Conservation (phyloP, 441 rosid species). For the Kokia cookei region DNA sequence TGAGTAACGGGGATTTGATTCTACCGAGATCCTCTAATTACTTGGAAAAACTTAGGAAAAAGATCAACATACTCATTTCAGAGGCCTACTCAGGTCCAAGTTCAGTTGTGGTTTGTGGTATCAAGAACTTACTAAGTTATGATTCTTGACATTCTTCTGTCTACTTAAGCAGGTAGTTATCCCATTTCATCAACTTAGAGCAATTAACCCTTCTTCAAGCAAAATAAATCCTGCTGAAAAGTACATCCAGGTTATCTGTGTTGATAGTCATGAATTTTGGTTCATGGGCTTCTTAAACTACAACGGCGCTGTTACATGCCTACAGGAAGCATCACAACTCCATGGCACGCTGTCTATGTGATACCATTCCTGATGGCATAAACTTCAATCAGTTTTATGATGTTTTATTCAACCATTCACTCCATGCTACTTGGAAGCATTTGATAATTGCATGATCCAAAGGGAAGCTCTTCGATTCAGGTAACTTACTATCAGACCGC, state of each 20-base stretch:
- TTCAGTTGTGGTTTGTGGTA: not conserved
- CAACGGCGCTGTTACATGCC: conserved; percentile 44
- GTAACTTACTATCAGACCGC: conserved; percentile 6
- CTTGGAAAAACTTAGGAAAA: not conserved
- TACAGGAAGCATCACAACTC: conserved; percentile 42
- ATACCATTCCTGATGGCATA: conserved; percentile 6
- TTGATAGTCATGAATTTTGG: conserved; percentile 91
- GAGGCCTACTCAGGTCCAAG: not conserved
- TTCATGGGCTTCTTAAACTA: conserved; percentile 92
- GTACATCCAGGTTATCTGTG: conserved; percentile 71
- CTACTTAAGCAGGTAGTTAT: conserved; percentile 58
- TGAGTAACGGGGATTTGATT: not conserved
- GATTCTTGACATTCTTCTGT: conserved; percentile 8
- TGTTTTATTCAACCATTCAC: conserved; percentile 2
- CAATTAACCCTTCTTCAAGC: conserved; percentile 72
- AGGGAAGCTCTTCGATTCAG: conserved; percentile 8
- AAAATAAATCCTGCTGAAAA: conserved; percentile 64
- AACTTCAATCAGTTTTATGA: conserved; percentile 5
- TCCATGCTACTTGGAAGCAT: conserved; percentile 1
- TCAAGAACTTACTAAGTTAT: not conserved
- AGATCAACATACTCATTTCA: not conserved
- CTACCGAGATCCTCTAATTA: not conserved
- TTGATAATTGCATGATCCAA: not conserved
- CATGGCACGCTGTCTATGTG: conserved; percentile 35
- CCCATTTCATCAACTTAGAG: conserved; percentile 76